Evolutionary conservation across 192 early-diverging fungal genomes (phyloP).

Genomic region (Backusella tuberculispora): DNA sequence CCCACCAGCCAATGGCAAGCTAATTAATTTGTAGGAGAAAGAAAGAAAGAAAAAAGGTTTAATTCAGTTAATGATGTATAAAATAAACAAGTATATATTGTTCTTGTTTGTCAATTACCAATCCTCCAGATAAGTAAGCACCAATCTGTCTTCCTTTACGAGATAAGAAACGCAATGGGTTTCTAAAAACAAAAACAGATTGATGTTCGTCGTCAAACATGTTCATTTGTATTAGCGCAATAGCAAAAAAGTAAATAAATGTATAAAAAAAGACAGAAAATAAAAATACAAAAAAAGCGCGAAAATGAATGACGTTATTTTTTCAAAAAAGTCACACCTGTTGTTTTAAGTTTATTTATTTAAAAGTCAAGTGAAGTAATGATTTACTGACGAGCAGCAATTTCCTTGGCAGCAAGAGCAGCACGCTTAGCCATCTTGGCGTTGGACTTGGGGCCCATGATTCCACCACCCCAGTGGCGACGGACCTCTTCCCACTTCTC

Average conservation of each 20-base stretch:
- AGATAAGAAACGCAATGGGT: conserved; percentile 25
- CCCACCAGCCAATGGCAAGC: conserved; percentile 68
- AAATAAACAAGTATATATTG: neutral
- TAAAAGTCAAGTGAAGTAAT: neutral
- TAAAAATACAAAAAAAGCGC: neutral
- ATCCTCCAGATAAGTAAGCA: conserved; percentile 27
- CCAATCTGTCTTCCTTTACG: conserved; percentile 33
- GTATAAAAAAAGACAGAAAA: conserved; percentile 15
- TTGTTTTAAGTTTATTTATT: neutral
- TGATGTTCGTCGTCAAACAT: conserved; percentile 30
- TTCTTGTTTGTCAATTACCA: conserved; percentile 17
- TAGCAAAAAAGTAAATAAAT: neutral
- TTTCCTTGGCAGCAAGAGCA: conserved; percentile 49
- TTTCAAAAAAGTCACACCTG: neutral
- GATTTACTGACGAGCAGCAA: conserved; percentile 41
- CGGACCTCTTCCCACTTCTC: conserved; percentile 91
- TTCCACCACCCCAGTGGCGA: conserved; percentile 95
- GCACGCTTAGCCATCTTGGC: conserved; percentile 78
- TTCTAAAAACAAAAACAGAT: conserved; percentile 33
- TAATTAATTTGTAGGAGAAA: conserved; percentile 3
- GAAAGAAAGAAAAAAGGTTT: neutral
- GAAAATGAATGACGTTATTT: neutral
- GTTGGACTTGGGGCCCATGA: conserved; percentile 91
- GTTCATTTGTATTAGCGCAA: neutral
- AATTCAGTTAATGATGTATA: neutral